Evolutionary conservation across 768 basidiomycete genomes (phyloP).

Genomic region (Tricholoma flavovirens): DNA sequence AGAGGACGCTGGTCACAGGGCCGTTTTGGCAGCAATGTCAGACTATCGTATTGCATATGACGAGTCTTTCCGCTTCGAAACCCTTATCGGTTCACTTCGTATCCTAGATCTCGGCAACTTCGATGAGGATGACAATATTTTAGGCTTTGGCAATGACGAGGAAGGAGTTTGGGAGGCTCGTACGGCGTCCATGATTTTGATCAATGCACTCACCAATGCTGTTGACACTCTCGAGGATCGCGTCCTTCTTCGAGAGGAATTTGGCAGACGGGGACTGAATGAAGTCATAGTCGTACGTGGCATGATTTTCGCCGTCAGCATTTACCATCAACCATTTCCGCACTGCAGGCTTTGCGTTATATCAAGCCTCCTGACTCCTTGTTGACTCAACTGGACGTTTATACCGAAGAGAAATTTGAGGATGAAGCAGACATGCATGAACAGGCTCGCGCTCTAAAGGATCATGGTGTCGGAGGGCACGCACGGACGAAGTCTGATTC

Average conservation of each 20-base stretch:
- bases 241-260: conserved; percentile 75
- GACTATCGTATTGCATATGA: conserved; percentile 69
- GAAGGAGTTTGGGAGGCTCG: conserved; percentile 81
- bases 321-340: neutral
- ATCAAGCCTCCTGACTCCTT: conserved; percentile 63
- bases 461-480: conserved; percentile 21
- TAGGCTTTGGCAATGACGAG: conserved; percentile 43
- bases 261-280: conserved; percentile 74
- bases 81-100: conserved; percentile 58
- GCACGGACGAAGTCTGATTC: conserved; percentile 41
- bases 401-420: conserved; percentile 84
- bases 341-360: conserved; percentile 62
- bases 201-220: conserved; percentile 78
- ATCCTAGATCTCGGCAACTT: conserved; percentile 43
- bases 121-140: conserved; percentile 23
- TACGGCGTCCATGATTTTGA: conserved; percentile 64
- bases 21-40: conserved; percentile 72
- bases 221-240: conserved; percentile 76
- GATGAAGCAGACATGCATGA: conserved; percentile 84
- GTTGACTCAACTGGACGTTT: conserved; percentile 76
- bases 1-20: conserved; percentile 60
- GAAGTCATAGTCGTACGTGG: conserved; percentile 74
- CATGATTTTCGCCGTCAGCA: neutral
- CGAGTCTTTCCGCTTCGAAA: conserved; percentile 78
- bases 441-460: conserved; percentile 36